Percentiles rank a stretch among this genome's conserved stretches.
Evolutionary conservation across 73 alveolate species (phyloP).

Genomic region (Tetrahymena elliotti): DNA sequence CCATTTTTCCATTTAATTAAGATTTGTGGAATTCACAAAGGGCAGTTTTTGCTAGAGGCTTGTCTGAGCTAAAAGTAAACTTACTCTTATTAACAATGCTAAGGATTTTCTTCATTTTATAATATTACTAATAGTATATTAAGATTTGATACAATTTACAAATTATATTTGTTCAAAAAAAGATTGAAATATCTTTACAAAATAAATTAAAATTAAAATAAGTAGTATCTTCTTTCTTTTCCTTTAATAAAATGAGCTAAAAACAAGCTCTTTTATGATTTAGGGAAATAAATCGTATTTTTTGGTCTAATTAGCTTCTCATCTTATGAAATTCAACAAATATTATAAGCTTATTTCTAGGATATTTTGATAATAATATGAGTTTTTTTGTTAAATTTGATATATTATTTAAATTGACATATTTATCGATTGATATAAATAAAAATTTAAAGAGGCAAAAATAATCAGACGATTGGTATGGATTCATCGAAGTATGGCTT

Average conservation of each 20-base stretch:
- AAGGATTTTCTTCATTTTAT: neutral
- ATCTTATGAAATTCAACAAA: neutral
- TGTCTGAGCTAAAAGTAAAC: neutral
- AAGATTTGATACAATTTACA: neutral
- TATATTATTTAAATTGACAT: too few relatives aligned
- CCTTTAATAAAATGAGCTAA: too few relatives aligned
- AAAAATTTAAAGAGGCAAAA: neutral
- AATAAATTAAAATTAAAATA: too few relatives aligned
- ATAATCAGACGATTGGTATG: neutral
- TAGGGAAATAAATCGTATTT: neutral
- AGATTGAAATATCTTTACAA: neutral
- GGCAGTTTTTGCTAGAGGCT: neutral
- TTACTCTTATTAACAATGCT: neutral
- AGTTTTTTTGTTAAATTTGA: too few relatives aligned
- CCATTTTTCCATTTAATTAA: constrained; percentile 61
- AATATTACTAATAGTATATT: neutral
- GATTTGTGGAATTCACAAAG: neutral
- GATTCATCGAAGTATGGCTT: neutral
- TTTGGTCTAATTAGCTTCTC: neutral
- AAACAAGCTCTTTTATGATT: neutral
- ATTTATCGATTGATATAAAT: too few relatives aligned
- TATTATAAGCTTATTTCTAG: neutral
- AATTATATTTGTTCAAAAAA: neutral
- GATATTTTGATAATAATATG: too few relatives aligned
- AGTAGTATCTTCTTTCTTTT: neutral